Evolutionary conservation across 495 filamentous ascomycete species (phyloP).

Genomic region (Lindgomyces ingoldianus): DNA sequence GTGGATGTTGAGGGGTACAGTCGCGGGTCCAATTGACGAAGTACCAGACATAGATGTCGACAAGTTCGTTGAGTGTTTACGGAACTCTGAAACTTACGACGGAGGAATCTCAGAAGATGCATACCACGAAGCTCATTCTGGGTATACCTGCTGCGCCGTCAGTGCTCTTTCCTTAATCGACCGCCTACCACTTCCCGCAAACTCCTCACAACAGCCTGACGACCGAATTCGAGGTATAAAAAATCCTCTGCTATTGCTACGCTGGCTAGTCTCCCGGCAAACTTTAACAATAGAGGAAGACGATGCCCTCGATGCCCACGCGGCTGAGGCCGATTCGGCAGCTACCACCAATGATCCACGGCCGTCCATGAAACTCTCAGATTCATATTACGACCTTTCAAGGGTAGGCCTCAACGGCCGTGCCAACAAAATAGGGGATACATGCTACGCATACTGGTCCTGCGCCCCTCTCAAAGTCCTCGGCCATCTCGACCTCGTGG

Average conservation of each 20-base stretch:
- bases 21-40: slow-evolving; percentile 53
- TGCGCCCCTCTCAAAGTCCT: slow-evolving; percentile 74
- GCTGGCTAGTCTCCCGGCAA: slow-evolving; percentile 74
- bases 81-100: slow-evolving; percentile 78
- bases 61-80: slow-evolving; percentile 68
- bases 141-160: slow-evolving; percentile 85
- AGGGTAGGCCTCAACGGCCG: slow-evolving; percentile 82
- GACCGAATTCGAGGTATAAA: slow-evolving; percentile 31
- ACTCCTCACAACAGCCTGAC: slow-evolving; percentile 11
- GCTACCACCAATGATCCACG: slow-evolving; percentile 36
- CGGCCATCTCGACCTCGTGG: slow-evolving; percentile 60
- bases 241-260: slow-evolving; percentile 51
- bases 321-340: slow-evolving; percentile 35
- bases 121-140: slow-evolving; percentile 85
- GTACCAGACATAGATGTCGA: slow-evolving; percentile 76
- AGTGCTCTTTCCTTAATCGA: slow-evolving; percentile 70
- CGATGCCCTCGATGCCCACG: slow-evolving; percentile 47
- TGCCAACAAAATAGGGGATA: slow-evolving; percentile 85
- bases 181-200: slow-evolving; percentile 44
- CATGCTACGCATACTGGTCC: slow-evolving; percentile 94
- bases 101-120: slow-evolving; percentile 82
- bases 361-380: no score
- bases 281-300: slow-evolving; percentile 43
- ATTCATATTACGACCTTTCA: slow-evolving; percentile 44
- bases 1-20: slow-evolving; percentile 70